Evolutionary conservation across 257 asterid genomes (phyloP).

Genomic region (Dorcoceras hygrometricum): DNA sequence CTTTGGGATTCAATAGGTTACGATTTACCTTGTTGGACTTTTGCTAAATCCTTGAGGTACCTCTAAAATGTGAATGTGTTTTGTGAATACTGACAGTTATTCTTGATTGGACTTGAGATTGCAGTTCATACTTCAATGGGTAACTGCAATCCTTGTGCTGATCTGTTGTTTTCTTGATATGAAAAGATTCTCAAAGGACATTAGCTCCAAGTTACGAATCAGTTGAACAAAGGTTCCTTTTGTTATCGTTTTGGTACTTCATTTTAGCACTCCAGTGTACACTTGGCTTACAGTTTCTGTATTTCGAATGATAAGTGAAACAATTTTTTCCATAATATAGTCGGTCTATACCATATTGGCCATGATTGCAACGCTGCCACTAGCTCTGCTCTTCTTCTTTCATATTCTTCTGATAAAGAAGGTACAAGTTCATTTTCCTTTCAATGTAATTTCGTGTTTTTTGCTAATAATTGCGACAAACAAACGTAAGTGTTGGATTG

Average conservation of each 20-base stretch:
- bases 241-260: constrained; percentile 91
- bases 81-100: constrained; percentile 42
- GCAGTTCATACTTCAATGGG: constrained; percentile 99
- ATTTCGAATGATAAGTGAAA: too few relatives aligned
- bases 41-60: too few relatives aligned
- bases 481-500: too few relatives aligned
- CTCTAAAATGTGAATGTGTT: too few relatives aligned
- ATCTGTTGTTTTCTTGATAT: constrained; percentile 80
- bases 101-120: constrained; percentile 66
- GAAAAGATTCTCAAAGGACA: constrained; percentile 59
- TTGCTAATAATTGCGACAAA: constrained; percentile 12
- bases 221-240: constrained; percentile 89
- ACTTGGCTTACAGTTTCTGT: not conserved
- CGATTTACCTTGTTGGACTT: too few relatives aligned
- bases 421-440: constrained; percentile 39
- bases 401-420: constrained; percentile 93
- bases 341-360: constrained; percentile 94
- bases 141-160: constrained; percentile 82
- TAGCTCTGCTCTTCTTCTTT: constrained; percentile 97
- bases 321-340: constrained; percentile 51
- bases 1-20: too few relatives aligned
- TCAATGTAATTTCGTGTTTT: not conserved
- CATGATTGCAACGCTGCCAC: constrained; percentile 94
- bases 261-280: too few relatives aligned
- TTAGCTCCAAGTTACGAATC: constrained; percentile 90